phyloP scores from a whole-genome alignment of 192 early-diverging fungal genomes.

The Podila epigama region DNA sequence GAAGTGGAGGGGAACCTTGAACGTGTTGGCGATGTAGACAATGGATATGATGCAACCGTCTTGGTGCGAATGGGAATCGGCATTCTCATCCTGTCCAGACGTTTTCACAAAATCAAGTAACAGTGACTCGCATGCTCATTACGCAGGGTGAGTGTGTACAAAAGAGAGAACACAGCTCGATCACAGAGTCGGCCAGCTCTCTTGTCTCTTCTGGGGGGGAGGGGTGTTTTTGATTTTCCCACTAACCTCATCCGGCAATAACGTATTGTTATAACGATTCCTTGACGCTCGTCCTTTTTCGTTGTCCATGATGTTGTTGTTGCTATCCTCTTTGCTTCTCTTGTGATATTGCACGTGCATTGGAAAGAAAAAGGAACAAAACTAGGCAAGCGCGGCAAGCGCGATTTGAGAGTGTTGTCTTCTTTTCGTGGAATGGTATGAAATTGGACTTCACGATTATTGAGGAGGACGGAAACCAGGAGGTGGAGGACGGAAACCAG shows the following conservation, averaged over 20 bases:
- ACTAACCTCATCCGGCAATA: too few species aligned
- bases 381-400: too few species aligned
- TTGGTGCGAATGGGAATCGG: neutral
- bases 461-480: conserved; percentile 6
- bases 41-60: too few species aligned
- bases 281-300: neutral
- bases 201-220: neutral
- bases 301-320: neutral
- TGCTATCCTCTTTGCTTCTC: neutral
- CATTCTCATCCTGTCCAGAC: conserved; percentile 27
- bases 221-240: neutral
- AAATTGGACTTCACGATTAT: too few species aligned
- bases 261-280: neutral
- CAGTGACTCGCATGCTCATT: neutral
- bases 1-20: too few species aligned
- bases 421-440: too few species aligned
- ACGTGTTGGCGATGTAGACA: too few species aligned
- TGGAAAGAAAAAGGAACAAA: too few species aligned
- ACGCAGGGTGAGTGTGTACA: neutral
- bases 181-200: neutral
- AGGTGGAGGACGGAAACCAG: neutral
- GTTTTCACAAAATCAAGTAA: conserved; percentile 13
- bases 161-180: neutral
- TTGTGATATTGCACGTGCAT: too few species aligned
- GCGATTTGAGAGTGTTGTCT: too few species aligned